phyloP scores from a whole-genome alignment of 441 rosid genomes.

The Erodium chrysanthum region DNA sequence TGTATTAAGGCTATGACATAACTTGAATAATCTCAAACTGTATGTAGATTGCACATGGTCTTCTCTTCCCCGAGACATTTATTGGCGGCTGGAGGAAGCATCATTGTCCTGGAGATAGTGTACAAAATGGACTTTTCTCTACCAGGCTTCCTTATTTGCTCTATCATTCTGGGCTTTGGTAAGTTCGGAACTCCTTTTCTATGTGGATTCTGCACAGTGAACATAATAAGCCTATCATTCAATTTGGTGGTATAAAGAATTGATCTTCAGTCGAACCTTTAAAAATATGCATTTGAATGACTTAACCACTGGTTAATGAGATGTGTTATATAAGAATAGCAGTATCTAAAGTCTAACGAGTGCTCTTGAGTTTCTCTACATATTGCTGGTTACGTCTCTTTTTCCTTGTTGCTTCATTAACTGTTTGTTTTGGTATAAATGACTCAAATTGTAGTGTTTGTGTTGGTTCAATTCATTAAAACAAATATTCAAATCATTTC shows the following conservation, averaged over 20 bases:
- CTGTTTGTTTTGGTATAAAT: background rate
- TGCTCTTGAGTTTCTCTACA: background rate
- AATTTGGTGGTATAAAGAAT: background rate
- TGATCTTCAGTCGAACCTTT: background rate
- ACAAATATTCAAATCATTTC: background rate
- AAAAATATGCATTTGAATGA: background rate
- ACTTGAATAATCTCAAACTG: slow-evolving; percentile 11
- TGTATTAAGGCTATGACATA: slow-evolving; percentile 8
- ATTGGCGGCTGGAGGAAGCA: slow-evolving; percentile 77
- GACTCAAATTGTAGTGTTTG: background rate
- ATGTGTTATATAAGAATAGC: background rate
- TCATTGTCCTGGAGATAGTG: slow-evolving; percentile 58
- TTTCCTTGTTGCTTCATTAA: background rate
- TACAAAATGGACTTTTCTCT: slow-evolving; percentile 84
- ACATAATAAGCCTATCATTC: background rate
- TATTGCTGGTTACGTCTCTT: background rate
- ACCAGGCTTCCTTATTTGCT: slow-evolving; percentile 62
- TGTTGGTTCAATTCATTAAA: background rate
- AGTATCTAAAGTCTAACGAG: background rate
- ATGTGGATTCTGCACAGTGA: background rate
- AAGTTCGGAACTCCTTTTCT: slow-evolving; percentile 19
- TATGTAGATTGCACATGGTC: slow-evolving; percentile 82
- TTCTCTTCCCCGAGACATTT: slow-evolving; percentile 96
- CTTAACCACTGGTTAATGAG: background rate
- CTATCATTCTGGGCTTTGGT: slow-evolving; percentile 74